Evolutionary conservation across 2,329 filamentous ascomycete species (phyloP).

Genomic region (Zalaria sp.): DNA sequence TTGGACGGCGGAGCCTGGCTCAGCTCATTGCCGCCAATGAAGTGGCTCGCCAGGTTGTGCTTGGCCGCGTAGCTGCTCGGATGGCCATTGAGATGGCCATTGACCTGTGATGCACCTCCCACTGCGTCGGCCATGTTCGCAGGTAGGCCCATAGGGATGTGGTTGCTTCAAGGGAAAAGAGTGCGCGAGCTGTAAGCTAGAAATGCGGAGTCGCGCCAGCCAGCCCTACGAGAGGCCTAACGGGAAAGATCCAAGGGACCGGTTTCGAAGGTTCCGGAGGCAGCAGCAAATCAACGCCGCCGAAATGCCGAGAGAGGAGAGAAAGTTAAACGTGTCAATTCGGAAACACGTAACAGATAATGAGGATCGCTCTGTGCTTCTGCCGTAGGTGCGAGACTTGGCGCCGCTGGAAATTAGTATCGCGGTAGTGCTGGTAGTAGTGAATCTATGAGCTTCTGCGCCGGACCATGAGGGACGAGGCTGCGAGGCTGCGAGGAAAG

Average conservation of each 20-base stretch:
- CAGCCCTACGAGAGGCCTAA: slow-evolving; percentile 5
- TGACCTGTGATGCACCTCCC: slow-evolving; percentile 21
- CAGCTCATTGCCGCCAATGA: slow-evolving; percentile 88
- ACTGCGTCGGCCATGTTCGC: slow-evolving; percentile 24
- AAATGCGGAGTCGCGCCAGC: neutral
- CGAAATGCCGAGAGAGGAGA: neutral
- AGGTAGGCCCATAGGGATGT: slow-evolving; percentile 14
- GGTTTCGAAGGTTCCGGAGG: too few relatives aligned
- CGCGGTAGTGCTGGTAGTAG: slow-evolving; percentile 3
- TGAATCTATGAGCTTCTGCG: too few relatives aligned
- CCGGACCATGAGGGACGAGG: too few relatives aligned
- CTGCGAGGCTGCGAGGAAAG: too few relatives aligned
- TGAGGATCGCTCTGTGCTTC: too few relatives aligned
- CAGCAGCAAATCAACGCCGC: neutral
- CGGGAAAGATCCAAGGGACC: slow-evolving; percentile 4
- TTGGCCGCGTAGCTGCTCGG: slow-evolving; percentile 61
- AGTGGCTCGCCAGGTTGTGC: slow-evolving; percentile 76
- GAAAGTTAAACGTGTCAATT: too few relatives aligned
- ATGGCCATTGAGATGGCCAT: slow-evolving; percentile 34
- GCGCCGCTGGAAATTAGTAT: slow-evolving; percentile 2
- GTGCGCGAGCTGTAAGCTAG: neutral
- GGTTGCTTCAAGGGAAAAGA: slow-evolving; percentile 14
- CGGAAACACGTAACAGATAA: too few relatives aligned
- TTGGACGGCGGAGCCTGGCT: slow-evolving; percentile 67
- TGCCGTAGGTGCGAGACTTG: neutral